phyloP scores from a whole-genome alignment of 352 stramenopile genomes.

The Phytophthora hybrid region DNA sequence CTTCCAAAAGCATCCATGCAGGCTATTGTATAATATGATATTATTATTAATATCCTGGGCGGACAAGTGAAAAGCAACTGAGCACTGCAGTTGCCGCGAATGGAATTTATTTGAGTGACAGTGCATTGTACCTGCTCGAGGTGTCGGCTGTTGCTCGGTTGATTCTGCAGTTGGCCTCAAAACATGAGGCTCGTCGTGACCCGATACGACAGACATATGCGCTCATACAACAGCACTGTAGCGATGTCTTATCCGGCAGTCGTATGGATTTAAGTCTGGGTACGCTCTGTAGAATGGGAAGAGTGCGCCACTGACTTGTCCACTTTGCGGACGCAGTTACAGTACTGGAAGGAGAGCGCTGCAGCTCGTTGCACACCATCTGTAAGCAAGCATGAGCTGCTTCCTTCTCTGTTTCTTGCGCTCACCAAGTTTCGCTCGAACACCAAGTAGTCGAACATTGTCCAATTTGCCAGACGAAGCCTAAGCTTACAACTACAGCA shows the following conservation, averaged over 20 bases:
- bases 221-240: slow-evolving; percentile 9
- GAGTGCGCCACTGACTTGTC: slow-evolving; percentile 10
- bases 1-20: neutral
- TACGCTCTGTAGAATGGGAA: slow-evolving; percentile 24
- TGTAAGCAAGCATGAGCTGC: neutral
- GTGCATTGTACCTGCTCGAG: neutral
- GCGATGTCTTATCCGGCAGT: slow-evolving; percentile 21
- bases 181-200: slow-evolving; percentile 24
- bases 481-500: slow-evolving; percentile 17
- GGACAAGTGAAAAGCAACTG: slow-evolving; percentile 21
- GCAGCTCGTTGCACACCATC: neutral
- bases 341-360: slow-evolving; percentile 18
- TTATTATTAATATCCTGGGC: slow-evolving; percentile 21
- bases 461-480: slow-evolving; percentile 27
- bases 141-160: slow-evolving; percentile 5
- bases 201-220: slow-evolving; percentile 12
- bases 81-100: slow-evolving; percentile 7
- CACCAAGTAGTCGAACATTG: slow-evolving; percentile 25
- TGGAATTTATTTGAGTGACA: slow-evolving; percentile 9
- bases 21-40: neutral
- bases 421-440: slow-evolving; percentile 9
- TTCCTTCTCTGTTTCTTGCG: neutral
- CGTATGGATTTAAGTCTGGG: slow-evolving; percentile 22
- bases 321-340: neutral
- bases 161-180: slow-evolving; percentile 24